Percentiles rank a stretch among this genome's conserved stretches.
These are phyloP conservation scores for Apiospora aurea DNA, from an alignment of 2,329 filamentous ascomycete species.

Conservation along the genomic window DNA sequence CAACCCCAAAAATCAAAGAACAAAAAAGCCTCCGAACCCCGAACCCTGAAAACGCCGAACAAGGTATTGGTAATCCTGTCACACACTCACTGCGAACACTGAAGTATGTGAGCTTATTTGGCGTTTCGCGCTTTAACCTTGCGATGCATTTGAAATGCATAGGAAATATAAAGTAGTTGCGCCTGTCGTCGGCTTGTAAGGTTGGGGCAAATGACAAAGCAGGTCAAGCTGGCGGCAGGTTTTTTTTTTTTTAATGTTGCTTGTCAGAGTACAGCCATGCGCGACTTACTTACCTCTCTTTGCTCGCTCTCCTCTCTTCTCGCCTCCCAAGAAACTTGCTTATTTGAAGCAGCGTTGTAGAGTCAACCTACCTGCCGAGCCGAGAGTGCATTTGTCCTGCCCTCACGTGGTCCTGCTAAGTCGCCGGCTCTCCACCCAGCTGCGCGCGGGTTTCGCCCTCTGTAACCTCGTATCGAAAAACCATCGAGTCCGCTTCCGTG, in stretches of 20 bases:
- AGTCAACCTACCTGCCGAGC: not conserved
- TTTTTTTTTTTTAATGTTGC: no score
- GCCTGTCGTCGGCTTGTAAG: not conserved
- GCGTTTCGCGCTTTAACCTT: not conserved
- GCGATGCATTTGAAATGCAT: not conserved
- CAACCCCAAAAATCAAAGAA: not conserved
- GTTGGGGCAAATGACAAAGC: not conserved
- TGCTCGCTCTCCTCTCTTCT: not conserved
- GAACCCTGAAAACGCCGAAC: constrained; percentile 10
- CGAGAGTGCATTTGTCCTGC: not conserved
- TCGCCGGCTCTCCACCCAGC: not conserved
- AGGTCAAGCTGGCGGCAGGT: no score
- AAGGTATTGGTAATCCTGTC: not conserved
- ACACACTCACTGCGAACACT: not conserved
- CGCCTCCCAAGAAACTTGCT: not conserved
- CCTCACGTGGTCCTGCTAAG: not conserved
- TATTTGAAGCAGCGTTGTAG: not conserved
- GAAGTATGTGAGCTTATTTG: constrained; percentile 5
- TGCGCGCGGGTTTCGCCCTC: not conserved
- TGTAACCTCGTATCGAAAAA: not conserved
- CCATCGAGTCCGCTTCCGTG: not conserved
- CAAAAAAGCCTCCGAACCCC: not conserved
- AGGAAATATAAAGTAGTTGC: not conserved
- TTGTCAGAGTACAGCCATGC: not conserved
- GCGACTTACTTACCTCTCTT: not conserved